Evolutionary conservation across 768 basidiomycete species (phyloP), one percentile per base, ranked within the genome.

Genomic region (Leucosporidium yakuticum): DNA sequence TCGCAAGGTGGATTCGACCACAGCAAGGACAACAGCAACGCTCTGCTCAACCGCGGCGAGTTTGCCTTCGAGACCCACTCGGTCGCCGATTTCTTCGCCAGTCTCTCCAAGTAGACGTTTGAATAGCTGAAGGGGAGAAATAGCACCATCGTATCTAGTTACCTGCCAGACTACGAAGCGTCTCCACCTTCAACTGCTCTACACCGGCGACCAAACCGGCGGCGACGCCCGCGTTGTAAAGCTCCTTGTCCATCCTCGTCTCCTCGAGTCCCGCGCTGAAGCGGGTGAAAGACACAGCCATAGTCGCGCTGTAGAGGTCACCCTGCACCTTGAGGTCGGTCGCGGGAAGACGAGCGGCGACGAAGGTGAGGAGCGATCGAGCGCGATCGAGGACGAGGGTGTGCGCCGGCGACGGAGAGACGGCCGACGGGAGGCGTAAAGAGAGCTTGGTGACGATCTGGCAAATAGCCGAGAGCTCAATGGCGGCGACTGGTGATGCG

Each of bases 181-280:
- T 53, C 56, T 65, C 55, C 44, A 36, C 21, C 31, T 25, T 36
- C 20, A 71, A 31, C 44, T 71, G 57, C 4, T 56, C 58, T 27
- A 68, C 64, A 0, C 64, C 70, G 1, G 67, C 67, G 19, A 54
- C 29, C 31, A 71, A 25, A 0, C 67, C 70, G 5, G 58, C 36
- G 27, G n/a, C 7, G 6, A 71, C 53, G 14, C 64, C 67, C 11
- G 1, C 4, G 11, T 49, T 36, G 67, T 64, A 71, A 12, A 62
- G 17, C 44, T 53, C n/a, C 3, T n/a, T 8, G 23, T 71, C 70
- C 21, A 14, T 21, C 57, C 23, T 12, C 39, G 32, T 53, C 51
- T 71, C 70, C 20, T 17, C 4, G 12, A 63, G 4, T 4, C 64
- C 58, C 0, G 57, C 64, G 36, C 65, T 64, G 49, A 25, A 55